Evolutionary conservation across 225 moss, liverwort and hornwort species (phyloP).

Genomic region (Polytrichum formosum): DNA sequence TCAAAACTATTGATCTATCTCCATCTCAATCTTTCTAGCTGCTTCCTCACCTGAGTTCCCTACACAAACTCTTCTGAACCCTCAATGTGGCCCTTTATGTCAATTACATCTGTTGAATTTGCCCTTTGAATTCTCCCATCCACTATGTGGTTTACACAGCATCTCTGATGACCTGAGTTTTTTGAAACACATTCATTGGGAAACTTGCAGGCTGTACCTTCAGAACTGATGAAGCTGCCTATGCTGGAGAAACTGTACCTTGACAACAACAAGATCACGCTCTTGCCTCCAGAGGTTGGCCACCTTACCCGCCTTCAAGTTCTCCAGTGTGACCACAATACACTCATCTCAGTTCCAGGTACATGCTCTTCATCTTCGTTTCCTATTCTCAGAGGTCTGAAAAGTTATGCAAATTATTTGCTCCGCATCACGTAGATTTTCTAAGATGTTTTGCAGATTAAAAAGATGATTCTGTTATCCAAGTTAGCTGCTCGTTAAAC

Average conservation of each 20-base stretch:
- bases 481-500: too few species aligned
- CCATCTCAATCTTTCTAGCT: slow-evolving; percentile 73
- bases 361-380: background rate
- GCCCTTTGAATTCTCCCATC: too few species aligned
- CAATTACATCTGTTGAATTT: too few species aligned
- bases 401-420: too few species aligned
- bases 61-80: background rate
- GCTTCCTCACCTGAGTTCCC: background rate
- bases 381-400: background rate
- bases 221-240: slow-evolving; percentile 74
- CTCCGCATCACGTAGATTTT: too few species aligned
- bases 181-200: background rate
- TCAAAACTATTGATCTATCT: slow-evolving; percentile 78
- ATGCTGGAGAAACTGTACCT: slow-evolving; percentile 89
- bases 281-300: slow-evolving; percentile 90
- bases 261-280: slow-evolving; percentile 90
- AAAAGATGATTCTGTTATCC: too few species aligned
- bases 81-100: too few species aligned
- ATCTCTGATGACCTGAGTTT: background rate
- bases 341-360: slow-evolving; percentile 94
- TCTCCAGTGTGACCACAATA: slow-evolving; percentile 93
- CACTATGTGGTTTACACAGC: background rate
- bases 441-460: too few species aligned
- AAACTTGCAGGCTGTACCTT: slow-evolving; percentile 66
- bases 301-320: slow-evolving; percentile 87